These are phyloP conservation scores for Arabis hirsuta DNA, from an alignment of 345 rosid genomes.

Conservation along the genomic window DNA sequence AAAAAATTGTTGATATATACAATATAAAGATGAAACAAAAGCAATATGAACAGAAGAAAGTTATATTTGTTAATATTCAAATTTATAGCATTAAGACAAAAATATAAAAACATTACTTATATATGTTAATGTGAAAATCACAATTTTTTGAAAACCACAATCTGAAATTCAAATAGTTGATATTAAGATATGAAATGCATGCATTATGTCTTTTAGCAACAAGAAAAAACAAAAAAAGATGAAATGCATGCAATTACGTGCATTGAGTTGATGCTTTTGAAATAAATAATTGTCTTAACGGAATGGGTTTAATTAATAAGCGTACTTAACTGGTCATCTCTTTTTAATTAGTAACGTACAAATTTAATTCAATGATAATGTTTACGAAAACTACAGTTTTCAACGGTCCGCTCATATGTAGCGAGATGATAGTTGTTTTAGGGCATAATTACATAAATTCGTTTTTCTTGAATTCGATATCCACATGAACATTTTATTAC, in stretches of 20 bases:
- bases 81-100: neutral
- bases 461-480: no score
- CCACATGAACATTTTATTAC: no score
- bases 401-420: neutral
- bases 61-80: no score
- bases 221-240: no score
- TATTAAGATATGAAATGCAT: neutral
- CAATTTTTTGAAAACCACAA: neutral
- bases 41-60: no score
- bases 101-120: neutral
- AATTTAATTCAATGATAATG: slow-evolving; percentile 9
- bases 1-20: no score
- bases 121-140: no score
- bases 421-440: no score
- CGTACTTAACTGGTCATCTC: neutral
- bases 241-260: neutral
- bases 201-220: no score
- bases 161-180: neutral
- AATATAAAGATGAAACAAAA: no score
- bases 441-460: no score
- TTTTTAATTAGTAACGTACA: neutral
- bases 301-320: neutral
- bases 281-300: neutral
- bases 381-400: slow-evolving; percentile 15
- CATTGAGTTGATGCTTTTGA: neutral